Base-by-base conservation (phyloP, 495 filamentous ascomycete genomes). In the Penicillium tannophilum region DNA sequence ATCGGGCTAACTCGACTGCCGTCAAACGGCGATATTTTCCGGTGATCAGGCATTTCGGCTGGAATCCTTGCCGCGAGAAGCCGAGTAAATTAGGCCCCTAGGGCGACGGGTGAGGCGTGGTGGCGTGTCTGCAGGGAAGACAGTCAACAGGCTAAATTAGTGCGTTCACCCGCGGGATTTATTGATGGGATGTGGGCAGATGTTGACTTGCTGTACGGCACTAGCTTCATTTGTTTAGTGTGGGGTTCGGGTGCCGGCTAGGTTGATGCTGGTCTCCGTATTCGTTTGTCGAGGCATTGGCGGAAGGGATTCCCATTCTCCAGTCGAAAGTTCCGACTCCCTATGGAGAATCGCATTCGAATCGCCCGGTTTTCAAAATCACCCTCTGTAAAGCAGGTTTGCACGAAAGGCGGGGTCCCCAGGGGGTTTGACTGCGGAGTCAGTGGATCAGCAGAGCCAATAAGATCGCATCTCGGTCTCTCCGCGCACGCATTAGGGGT, bases 121-220 rank as follows among this genome's bases (percentile, higher is more conserved):
- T 50, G 30, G 47, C 35, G 19, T 39, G 49, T 49, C 14, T 33
- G 26, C 26, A 31, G 12, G 46, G 26, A 9, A 30, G 14, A 1
- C n/a, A 28, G 28, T 28, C 28, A 28, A 52, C 47, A 55, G 59
- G 59, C 59, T 61, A 61, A 61, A 61, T 56, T 20, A 19, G 48
- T 3, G 39, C 16, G 31, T 61, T 56, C 58, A 61, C 12, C 58
- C 53, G 52, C 30, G 23, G 14, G 9, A 36, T 14, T 12, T 1
- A 10, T 1, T 36, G 33, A 36, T 9, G 11, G 26, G 19, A 23
- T 20, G 43, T 44, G 19, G 26, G 9, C 4, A 35, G 12, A 19
- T 8, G 55, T 14, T 28, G 28, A 1, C 28, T 28, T 28, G 4
- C 1, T 4, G 28, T 28, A 28, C 28, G 26, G 7, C 6, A 16